Evolutionary conservation across 768 basidiomycete genomes (phyloP), one percentile per base, ranked within the genome.

Genomic region (Tulasnella sp.): DNA sequence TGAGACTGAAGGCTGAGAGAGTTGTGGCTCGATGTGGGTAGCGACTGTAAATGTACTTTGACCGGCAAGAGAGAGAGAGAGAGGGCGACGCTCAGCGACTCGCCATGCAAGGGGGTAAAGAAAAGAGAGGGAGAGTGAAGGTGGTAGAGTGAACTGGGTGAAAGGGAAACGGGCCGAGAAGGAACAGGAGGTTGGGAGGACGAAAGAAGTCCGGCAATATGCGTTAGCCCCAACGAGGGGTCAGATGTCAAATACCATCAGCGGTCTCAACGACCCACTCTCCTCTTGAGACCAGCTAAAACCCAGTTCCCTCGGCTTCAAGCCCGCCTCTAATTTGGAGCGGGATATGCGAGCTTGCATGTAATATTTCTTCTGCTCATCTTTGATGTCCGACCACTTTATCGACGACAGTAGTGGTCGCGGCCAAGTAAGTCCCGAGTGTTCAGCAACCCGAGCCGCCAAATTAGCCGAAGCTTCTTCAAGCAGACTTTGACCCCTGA

Each of bases 81-180:
- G 52, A 29, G 22, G 22, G 64, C 64, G 64, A 36, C 29, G 34
- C 22, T 66, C 64, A 41, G 22, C 64, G 64, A 26, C 11, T 22
- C 14, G 40, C 36, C 35, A 66, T 37, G 64, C 32, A 66, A 41
- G 35, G 22, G 36, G 29, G 35, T 5, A 34, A 62, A 76, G 75
- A 67, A 80, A 67, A 66, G 76, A 69, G 71, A 77, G 76, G 74
- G 73, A 75, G 74, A 36, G 74, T 44, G 42, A 44, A n/a, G n/a
- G 29, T 59, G 52, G 52, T 6, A 29, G 52, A n/a, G 29, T 59
- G 52, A 29, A 59, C 52, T 59, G 52, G 52, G 22, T 59, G 22
- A 29, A 59, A 14, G 14, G 9, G 52, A 22, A 59, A 59, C 14
- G 52, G 52, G 22, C 52, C 52, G 5, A n/a, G 22, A 26, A 59